Evolutionary conservation across 176 grass and related monocot species (phyloP).

Genomic region (Stipa capillata): DNA sequence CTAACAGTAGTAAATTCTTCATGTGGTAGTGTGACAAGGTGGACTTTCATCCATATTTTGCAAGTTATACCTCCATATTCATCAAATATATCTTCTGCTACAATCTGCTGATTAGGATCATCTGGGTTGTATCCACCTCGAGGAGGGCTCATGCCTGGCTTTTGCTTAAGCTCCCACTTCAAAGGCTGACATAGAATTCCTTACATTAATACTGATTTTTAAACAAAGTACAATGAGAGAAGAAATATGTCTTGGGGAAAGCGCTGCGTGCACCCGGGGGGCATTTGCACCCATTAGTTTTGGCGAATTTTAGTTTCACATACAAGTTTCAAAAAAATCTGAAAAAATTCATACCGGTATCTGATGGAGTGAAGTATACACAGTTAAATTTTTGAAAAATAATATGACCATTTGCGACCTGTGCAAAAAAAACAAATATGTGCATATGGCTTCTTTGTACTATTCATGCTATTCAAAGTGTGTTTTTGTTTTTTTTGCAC

Average conservation of each 20-base stretch:
- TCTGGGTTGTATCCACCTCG: constrained; percentile 76
- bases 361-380: too few relatives aligned
- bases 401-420: too few relatives aligned
- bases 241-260: not conserved
- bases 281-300: too few relatives aligned
- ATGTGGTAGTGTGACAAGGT: not conserved
- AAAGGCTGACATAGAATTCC: constrained; percentile 45
- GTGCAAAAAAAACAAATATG: too few relatives aligned
- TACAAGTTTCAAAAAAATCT: too few relatives aligned
- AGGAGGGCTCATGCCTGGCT: constrained; percentile 92
- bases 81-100: constrained; percentile 94
- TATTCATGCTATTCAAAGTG: too few relatives aligned
- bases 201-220: not conserved
- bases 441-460: too few relatives aligned
- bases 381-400: too few relatives aligned
- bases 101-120: constrained; percentile 98
- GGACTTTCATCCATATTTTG: not conserved
- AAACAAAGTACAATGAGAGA: not conserved
- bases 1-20: not conserved
- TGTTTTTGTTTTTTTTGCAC: too few relatives aligned
- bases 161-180: constrained; percentile 99
- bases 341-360: too few relatives aligned
- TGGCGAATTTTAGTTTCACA: too few relatives aligned
- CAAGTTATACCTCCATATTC: constrained; percentile 86
- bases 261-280: too few relatives aligned